phyloP scores from a whole-genome alignment of 805 yeast species.

The Limtongozyma cylindracea region DNA sequence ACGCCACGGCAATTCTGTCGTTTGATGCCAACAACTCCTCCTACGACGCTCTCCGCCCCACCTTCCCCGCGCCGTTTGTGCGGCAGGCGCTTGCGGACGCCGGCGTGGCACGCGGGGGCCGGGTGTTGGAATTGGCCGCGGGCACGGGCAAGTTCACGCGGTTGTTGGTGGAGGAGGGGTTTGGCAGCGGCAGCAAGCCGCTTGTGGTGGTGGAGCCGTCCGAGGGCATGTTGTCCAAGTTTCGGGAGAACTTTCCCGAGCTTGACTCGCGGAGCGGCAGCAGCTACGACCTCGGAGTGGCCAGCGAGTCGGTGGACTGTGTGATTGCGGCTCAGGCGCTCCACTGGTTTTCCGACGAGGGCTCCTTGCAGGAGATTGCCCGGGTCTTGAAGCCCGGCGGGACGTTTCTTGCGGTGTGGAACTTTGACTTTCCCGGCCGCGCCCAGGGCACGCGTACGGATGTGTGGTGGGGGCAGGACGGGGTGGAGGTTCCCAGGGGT shows the following conservation, averaged over 20 bases:
- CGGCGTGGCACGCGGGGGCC: slow-evolving; percentile 5
- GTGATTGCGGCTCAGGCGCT: slow-evolving; percentile 34
- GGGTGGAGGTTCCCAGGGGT: slow-evolving; percentile 1
- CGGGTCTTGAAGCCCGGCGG: slow-evolving; percentile 24
- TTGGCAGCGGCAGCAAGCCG: no score
- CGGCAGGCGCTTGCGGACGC: slow-evolving; percentile 14
- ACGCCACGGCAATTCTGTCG: slow-evolving; percentile 16
- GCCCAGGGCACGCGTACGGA: slow-evolving; percentile 1
- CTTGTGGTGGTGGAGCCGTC: slow-evolving; percentile 28
- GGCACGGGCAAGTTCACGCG: slow-evolving; percentile 43
- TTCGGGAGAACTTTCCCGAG: slow-evolving; percentile 18
- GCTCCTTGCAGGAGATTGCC: slow-evolving; percentile 19
- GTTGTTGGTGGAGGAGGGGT: slow-evolving; percentile 13
- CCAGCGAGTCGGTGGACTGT: slow-evolving; percentile 17
- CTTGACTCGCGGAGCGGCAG: slow-evolving; percentile 12
- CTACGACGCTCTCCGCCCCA: slow-evolving; percentile 27
- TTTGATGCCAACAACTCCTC: slow-evolving; percentile 23
- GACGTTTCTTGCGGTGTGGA: slow-evolving; percentile 31
- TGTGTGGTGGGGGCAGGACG: slow-evolving; percentile 1
- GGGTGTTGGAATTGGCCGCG: slow-evolving; percentile 24
- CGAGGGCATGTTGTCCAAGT: slow-evolving; percentile 25
- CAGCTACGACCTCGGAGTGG: slow-evolving; percentile 19
- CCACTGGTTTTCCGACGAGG: slow-evolving; percentile 37
- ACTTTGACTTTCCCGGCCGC: slow-evolving; percentile 13
- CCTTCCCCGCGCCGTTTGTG: slow-evolving; percentile 16